phyloP scores from a whole-genome alignment of 1,284 basidiomycete genomes.

The Apiotrichum veenhuisii region DNA sequence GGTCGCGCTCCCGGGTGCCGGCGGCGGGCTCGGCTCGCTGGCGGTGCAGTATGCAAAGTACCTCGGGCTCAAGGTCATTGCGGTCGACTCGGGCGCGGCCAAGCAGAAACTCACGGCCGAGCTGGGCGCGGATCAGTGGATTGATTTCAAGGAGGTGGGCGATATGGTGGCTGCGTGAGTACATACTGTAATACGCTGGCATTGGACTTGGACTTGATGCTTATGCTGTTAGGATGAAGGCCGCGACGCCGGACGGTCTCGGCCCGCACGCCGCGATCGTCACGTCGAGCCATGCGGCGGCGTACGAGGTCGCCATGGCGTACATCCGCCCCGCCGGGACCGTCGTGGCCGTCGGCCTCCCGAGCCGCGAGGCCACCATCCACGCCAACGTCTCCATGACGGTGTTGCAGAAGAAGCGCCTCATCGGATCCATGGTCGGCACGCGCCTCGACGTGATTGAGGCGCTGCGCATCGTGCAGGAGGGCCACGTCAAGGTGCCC shows the following conservation, averaged over 20 bases:
- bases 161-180: neutral
- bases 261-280: conserved; percentile 68
- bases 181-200: neutral
- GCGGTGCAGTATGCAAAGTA: conserved; percentile 72
- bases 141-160: conserved; percentile 62
- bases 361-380: conserved; percentile 55
- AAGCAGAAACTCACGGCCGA: conserved; percentile 61
- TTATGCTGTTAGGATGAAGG: conserved; percentile 46
- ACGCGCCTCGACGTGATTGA: conserved; percentile 66
- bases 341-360: conserved; percentile 71
- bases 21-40: conserved; percentile 51
- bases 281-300: conserved; percentile 53
- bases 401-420: conserved; percentile 64
- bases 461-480: conserved; percentile 66
- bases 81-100: conserved; percentile 67
- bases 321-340: conserved; percentile 62
- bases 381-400: conserved; percentile 63
- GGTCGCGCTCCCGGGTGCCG: conserved; percentile 61
- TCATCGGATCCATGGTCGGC: conserved; percentile 72
- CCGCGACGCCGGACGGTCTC: conserved; percentile 59
- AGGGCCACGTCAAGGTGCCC: conserved; percentile 62
- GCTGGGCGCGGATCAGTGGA: conserved; percentile 72
- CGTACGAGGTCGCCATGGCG: conserved; percentile 65
- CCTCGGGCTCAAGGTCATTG: conserved; percentile 72
- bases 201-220: no score